Evolutionary conservation across 2,329 filamentous ascomycete species (phyloP), one percentile per base, ranked within the genome.

Genomic region (Mollisiaceae sp.): DNA sequence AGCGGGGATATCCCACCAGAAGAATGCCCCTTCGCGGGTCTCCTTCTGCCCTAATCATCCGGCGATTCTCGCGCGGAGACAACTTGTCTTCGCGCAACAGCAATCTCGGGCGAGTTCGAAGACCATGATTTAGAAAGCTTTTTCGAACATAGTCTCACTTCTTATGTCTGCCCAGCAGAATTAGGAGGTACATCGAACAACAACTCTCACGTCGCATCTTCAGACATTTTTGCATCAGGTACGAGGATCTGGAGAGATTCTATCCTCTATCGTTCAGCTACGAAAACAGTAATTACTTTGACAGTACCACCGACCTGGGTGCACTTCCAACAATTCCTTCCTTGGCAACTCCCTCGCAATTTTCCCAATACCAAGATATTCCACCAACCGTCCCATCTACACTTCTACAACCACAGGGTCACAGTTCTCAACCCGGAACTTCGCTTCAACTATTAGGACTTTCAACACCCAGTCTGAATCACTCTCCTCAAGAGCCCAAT

Each of bases 21-120:
- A n/a, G n/a, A 11, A 47, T 2, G 18, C 8, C 18, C 11, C 18
- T 20, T 5, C 43, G n/a, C 18, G 8, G 12, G n/a, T 18, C 15
- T 6, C n/a, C 4, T 6, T 5, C 43, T 22, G 32, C 39, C 4
- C 41, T 24, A 18, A 47, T 45, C 57, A 57, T 59, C 63, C 59
- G 15, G 39, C 36, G 22, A 47, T 32, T 54, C 20, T 62, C 59
- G 61, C 59, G 60, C 58, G 66, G 38, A 62, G 62, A 64, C 50
- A 50, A 18, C 22, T 65, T 36, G 61, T 64, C 63, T 65, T 68
- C 63, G 60, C 66, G 64, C 66, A 55, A 22, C 54, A 63, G 43
- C 24, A 66, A 60, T 62, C 52, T 56, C 54, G 54, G 59, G 62
- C 43, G 57, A 60, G 8, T 58, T 58, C 43, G 59, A 60, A 32